Conservation (phyloP, 768 basidiomycete species). For the Pleurotus pulmonarius region DNA sequence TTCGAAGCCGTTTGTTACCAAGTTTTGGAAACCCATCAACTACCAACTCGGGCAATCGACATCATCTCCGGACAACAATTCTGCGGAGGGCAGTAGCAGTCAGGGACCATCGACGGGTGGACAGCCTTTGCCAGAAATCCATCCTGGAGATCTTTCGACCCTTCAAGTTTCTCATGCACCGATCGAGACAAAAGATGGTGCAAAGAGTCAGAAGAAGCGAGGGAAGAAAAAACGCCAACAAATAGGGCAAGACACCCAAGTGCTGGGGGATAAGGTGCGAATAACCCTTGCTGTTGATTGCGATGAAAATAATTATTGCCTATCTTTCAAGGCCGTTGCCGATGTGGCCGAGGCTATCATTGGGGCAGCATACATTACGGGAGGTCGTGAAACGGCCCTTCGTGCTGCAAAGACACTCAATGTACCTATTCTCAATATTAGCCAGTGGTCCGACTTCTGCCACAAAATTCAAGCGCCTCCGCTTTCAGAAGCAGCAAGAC, state of each 20-base stretch:
- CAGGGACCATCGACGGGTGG: too few species aligned
- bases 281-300: not conserved
- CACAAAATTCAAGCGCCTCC: slow-evolving; percentile 41
- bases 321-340: slow-evolving; percentile 57
- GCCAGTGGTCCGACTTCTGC: slow-evolving; percentile 72
- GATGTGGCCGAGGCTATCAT: slow-evolving; percentile 85
- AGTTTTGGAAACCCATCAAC: slow-evolving; percentile 60
- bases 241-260: slow-evolving; percentile 33
- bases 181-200: too few species aligned
- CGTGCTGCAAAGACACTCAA: slow-evolving; percentile 60
- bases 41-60: slow-evolving; percentile 16
- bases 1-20: slow-evolving; percentile 63
- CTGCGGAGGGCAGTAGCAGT: not conserved
- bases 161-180: slow-evolving; percentile 15
- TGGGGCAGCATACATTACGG: slow-evolving; percentile 75
- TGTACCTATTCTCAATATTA: slow-evolving; percentile 59
- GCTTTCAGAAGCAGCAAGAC: slow-evolving; percentile 36
- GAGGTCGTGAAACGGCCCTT: slow-evolving; percentile 66
- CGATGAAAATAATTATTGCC: too few species aligned
- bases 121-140: not conserved
- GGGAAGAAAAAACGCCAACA: slow-evolving; percentile 31
- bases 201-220: slow-evolving; percentile 21
- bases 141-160: not conserved
- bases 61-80: not conserved
- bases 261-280: slow-evolving; percentile 75